Evolutionary conservation across 1,284 basidiomycete species (phyloP), one percentile per base, ranked within the genome.

Genomic region (Naganishia sp.): DNA sequence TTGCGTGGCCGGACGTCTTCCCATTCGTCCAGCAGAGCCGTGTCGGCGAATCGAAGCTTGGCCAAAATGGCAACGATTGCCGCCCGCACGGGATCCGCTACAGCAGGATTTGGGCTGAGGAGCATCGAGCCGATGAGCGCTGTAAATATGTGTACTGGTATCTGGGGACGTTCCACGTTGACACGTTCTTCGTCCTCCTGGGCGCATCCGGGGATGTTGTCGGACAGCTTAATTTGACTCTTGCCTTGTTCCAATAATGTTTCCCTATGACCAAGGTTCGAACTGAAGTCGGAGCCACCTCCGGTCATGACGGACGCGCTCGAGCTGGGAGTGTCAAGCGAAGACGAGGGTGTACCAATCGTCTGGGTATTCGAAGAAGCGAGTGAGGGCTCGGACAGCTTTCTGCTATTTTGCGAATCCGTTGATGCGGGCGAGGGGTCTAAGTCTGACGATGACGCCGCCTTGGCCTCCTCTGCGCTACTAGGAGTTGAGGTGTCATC

Each of bases 101-200:
- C 86, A 63, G 84, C 80, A 25, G 84, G 84, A 74, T 91, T 92
- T 15, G 88, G 84, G 75, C 88, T 93, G 64, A 96, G 85, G 25
- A 98, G 83, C 45, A 98, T 82, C 0, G 91, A 90, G 57, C 92
- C 94, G 21, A 98, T 84, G 59, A 97, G 87, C 6, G 93, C 91
- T 2, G 94, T 95, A 80, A 98, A 97, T 10, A 89, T 86, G 72
- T 89, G 87, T 5, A 93, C 90, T 56, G 87, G 85, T 60, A 97
- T 86, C 43, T 79, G 75, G 0, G 87, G 84, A 23, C 75, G 72
- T 46, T 75, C 75, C 4, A 63, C 65, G 25, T 44, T 60, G 50
- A 54, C 52, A 21, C 43, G 23, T 18, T 49, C 42, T 13, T 46
- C 31, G 6, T 60, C 55, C n/a, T 43, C 39, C 3, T 59, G 42